phyloP scores from a whole-genome alignment of 805 yeast species.

The Blastobotrys parvus region DNA sequence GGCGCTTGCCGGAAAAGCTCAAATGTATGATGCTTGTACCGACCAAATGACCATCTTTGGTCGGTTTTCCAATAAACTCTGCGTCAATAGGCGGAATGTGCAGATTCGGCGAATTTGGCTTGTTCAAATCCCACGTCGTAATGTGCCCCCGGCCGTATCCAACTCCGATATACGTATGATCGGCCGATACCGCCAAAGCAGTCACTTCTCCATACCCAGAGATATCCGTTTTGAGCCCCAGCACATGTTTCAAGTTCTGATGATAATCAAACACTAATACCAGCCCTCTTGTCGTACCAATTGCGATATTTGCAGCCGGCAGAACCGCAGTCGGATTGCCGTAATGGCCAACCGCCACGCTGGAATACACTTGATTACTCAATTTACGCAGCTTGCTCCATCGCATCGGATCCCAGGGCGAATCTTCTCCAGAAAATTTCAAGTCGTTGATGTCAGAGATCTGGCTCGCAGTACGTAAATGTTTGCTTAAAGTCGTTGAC shows the following conservation, averaged over 20 bases:
- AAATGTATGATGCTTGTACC: constrained; percentile 37
- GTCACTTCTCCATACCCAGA: constrained; percentile 42
- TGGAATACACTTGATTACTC: constrained; percentile 31
- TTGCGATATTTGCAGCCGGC: constrained; percentile 26
- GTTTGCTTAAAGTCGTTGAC: not conserved
- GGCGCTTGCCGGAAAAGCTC: constrained; percentile 41
- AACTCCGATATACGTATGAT: constrained; percentile 59
- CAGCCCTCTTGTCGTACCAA: constrained; percentile 67
- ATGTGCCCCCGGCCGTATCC: constrained; percentile 63
- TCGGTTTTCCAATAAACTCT: constrained; percentile 10
- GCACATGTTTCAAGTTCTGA: constrained; percentile 45
- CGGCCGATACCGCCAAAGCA: constrained; percentile 51
- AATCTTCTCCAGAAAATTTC: not conserved
- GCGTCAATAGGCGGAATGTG: constrained; percentile 25
- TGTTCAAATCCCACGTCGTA: constrained; percentile 55
- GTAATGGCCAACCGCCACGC: constrained; percentile 28
- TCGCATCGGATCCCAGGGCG: constrained; percentile 12
- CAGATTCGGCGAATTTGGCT: constrained; percentile 25
- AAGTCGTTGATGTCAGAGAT: not conserved
- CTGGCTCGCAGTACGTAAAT: not conserved
- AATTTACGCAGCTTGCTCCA: constrained; percentile 37
- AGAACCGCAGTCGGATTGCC: constrained; percentile 48
- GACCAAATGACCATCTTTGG: constrained; percentile 32
- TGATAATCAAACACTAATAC: constrained; percentile 60
- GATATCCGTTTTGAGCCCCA: constrained; percentile 30